Evolutionary conservation across 2,329 filamentous ascomycete species (phyloP).

Genomic region (Thielaviopsis populi): DNA sequence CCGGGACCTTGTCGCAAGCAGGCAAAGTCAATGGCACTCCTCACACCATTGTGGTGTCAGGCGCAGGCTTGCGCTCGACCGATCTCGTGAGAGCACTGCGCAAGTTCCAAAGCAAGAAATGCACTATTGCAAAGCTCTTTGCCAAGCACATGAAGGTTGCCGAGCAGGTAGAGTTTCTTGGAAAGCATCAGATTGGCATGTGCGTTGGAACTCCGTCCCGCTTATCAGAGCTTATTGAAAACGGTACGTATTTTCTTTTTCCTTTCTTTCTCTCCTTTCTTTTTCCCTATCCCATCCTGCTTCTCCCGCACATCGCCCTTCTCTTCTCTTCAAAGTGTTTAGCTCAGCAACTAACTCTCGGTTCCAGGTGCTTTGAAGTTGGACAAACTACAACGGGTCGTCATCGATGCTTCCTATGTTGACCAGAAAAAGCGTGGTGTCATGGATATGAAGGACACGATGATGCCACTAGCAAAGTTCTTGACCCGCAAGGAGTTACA

Average conservation of each 20-base stretch:
- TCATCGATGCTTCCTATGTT: slow-evolving; percentile 83
- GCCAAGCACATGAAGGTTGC: slow-evolving; percentile 95
- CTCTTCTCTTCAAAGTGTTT: background rate
- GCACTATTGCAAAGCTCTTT: slow-evolving; percentile 76
- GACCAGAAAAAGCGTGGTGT: slow-evolving; percentile 90
- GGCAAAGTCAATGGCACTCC: slow-evolving; percentile 56
- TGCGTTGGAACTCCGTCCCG: slow-evolving; percentile 81
- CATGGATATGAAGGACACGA: slow-evolving; percentile 88
- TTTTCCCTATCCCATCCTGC: background rate
- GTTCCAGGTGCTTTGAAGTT: slow-evolving; percentile 49
- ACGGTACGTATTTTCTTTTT: slow-evolving; percentile 38
- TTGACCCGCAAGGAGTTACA: slow-evolving; percentile 57
- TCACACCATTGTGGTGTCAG: slow-evolving; percentile 80
- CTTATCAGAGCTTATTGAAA: slow-evolving; percentile 66
- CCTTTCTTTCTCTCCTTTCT: background rate
- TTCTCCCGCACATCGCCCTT: background rate
- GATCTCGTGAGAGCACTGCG: slow-evolving; percentile 65
- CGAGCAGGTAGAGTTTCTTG: slow-evolving; percentile 65
- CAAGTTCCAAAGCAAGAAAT: slow-evolving; percentile 64
- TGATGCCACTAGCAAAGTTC: slow-evolving; percentile 63
- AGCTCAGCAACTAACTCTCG: background rate
- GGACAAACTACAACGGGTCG: slow-evolving; percentile 57
- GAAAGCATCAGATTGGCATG: slow-evolving; percentile 58
- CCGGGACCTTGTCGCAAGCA: slow-evolving; percentile 45
- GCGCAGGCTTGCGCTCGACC: slow-evolving; percentile 71